Evolutionary conservation across 306 rosid species (phyloP).

Genomic region (Dalbergia cultrata): DNA sequence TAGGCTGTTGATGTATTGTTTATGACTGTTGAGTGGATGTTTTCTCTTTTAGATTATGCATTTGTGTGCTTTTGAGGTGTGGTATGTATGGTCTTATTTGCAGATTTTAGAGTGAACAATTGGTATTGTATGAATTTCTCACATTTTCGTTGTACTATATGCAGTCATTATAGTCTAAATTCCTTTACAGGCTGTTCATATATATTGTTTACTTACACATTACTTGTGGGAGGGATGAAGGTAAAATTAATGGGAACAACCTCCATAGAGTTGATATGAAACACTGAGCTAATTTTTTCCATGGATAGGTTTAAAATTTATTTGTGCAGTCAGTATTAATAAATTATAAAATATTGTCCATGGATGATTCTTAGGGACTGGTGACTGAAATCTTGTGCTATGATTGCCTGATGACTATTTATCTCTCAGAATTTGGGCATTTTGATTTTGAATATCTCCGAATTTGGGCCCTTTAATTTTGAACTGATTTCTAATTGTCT

Average conservation of each 20-base stretch:
- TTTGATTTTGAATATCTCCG: slow-evolving; percentile 15
- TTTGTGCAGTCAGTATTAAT: slow-evolving; percentile 14
- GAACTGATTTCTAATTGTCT: slow-evolving; percentile 14
- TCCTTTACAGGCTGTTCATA: slow-evolving; percentile 30
- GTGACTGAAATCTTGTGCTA: slow-evolving; percentile 21
- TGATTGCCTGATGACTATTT: slow-evolving; percentile 21
- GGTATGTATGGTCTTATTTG: slow-evolving; percentile 38
- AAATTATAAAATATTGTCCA: slow-evolving; percentile 32
- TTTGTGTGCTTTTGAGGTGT: slow-evolving; percentile 30
- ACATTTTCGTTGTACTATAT: neutral
- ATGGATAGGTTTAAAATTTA: neutral
- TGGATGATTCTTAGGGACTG: slow-evolving; percentile 22
- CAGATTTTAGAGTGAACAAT: slow-evolving; percentile 12
- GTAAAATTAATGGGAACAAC: slow-evolving; percentile 35
- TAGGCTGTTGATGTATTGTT: too few species aligned
- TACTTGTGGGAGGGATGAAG: slow-evolving; percentile 1
- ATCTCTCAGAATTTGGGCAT: slow-evolving; percentile 10
- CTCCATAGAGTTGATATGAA: slow-evolving; percentile 29
- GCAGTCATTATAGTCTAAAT: slow-evolving; percentile 3
- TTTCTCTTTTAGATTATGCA: slow-evolving; percentile 21
- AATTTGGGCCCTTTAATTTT: slow-evolving; percentile 14
- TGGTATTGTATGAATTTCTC: slow-evolving; percentile 16
- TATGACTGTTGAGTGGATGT: slow-evolving; percentile 1
- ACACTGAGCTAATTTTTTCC: slow-evolving; percentile 13
- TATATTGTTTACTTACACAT: slow-evolving; percentile 29